Evolutionary conservation across 352 stramenopile genomes (phyloP).

Genomic region (Phytophthora cajani): DNA sequence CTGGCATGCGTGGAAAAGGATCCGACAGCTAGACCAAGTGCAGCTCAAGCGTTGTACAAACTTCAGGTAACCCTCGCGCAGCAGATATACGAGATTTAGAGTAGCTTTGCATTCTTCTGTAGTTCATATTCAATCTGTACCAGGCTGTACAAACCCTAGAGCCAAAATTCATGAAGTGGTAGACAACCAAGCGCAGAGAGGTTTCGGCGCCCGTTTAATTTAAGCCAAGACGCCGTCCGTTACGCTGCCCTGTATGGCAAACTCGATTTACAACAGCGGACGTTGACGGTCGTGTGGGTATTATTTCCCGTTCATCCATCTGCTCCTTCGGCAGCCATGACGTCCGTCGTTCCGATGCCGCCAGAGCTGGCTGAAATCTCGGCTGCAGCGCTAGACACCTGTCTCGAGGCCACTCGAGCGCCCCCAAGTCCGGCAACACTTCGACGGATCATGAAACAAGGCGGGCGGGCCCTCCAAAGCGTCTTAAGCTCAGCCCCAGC

Average conservation of each 20-base stretch:
- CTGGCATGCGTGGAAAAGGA: no score
- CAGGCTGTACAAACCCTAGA: no score
- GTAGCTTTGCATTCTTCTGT: no score
- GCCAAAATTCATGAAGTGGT: no score
- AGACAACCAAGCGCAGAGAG: no score
- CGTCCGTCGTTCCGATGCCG: conserved; percentile 1
- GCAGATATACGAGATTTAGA: no score
- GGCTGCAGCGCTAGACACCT: not conserved
- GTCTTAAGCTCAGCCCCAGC: not conserved
- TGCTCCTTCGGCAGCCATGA: not conserved
- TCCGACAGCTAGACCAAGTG: no score
- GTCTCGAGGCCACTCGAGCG: not conserved
- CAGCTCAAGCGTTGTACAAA: no score
- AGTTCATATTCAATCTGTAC: no score
- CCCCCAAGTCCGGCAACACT: not conserved
- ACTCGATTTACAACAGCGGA: not conserved
- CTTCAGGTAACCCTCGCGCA: no score
- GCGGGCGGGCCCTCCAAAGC: not conserved
- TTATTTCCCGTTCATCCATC: not conserved
- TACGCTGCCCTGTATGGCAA: not conserved
- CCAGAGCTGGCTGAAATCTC: not conserved
- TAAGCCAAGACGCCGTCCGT: no score
- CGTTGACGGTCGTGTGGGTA: not conserved
- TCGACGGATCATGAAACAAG: not conserved
- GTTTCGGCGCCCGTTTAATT: no score